A percentile compares a stretch with the other conserved stretches of the same genome.
These are phyloP conservation scores for Helicostylum pulchrum DNA, from an alignment of 192 early-diverging fungal genomes.

Conservation along the genomic window DNA sequence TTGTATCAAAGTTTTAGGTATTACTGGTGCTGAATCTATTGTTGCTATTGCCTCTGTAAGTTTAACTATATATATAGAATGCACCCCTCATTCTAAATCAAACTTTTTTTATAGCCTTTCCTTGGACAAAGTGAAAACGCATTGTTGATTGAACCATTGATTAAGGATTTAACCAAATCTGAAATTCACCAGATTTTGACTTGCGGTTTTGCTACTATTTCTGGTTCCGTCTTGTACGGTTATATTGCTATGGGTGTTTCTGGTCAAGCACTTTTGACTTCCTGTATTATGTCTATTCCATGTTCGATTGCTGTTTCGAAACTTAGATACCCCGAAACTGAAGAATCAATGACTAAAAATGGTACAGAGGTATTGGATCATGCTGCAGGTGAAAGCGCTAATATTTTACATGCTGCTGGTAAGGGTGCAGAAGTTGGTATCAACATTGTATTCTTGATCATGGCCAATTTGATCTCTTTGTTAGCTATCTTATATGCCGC, in stretches of 20 bases:
- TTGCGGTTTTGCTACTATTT: conserved; percentile 88
- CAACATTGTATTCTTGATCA: conserved; percentile 70
- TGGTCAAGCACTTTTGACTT: conserved; percentile 67
- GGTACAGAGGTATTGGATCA: conserved; percentile 57
- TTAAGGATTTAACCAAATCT: conserved; percentile 77
- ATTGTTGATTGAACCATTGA: conserved; percentile 75
- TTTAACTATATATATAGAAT: neutral
- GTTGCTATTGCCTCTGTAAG: conserved; percentile 72
- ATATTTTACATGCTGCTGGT: conserved; percentile 75
- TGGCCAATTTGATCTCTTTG: conserved; percentile 73
- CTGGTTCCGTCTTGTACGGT: conserved; percentile 75
- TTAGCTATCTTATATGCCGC: conserved; percentile 67
- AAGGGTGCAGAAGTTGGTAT: conserved; percentile 83
- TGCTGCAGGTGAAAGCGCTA: conserved; percentile 66
- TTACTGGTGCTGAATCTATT: conserved; percentile 79
- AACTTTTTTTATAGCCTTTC: conserved; percentile 50
- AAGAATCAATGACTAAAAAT: conserved; percentile 74
- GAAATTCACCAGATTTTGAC: conserved; percentile 87
- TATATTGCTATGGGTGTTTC: conserved; percentile 71
- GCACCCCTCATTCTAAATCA: too few species aligned
- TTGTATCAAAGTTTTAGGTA: conserved; percentile 65
- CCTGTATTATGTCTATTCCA: conserved; percentile 91
- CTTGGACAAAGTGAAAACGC: conserved; percentile 80
- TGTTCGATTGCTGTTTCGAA: conserved; percentile 82
- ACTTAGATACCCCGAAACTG: conserved; percentile 81